Evolutionary conservation across 768 basidiomycete species (phyloP).

Genomic region (Psilocybe cyanescens): DNA sequence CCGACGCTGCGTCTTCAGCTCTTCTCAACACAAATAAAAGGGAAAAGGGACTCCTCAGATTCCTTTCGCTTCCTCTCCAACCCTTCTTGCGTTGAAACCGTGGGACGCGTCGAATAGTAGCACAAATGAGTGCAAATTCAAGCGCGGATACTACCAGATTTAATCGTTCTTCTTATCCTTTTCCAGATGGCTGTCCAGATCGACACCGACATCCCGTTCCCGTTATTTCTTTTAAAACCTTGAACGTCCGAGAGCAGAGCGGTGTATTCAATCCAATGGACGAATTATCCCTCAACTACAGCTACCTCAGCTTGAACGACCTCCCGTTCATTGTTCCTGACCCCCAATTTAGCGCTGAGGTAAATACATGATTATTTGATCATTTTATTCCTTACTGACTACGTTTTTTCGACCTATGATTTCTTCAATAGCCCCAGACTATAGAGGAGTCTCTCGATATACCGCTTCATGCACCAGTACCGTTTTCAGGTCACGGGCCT

Average conservation of each 20-base stretch:
- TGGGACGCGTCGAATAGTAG: conserved; percentile 25
- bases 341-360: background rate
- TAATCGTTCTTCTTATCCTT: conserved; percentile 21
- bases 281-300: conserved; percentile 2
- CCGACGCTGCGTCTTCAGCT: background rate
- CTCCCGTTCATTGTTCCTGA: background rate
- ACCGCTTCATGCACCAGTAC: conserved; percentile 20
- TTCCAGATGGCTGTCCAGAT: conserved; percentile 22
- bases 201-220: conserved; percentile 4
- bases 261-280: conserved; percentile 8
- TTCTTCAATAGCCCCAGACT: background rate
- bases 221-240: conserved; percentile 6
- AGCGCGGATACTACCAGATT: conserved; percentile 3
- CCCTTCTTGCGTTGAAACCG: conserved; percentile 38
- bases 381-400: no score
- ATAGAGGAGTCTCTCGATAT: background rate
- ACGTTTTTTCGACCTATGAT: no score
- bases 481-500: conserved; percentile 14
- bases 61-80: conserved; percentile 15
- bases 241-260: background rate
- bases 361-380: no score
- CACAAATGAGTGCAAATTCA: conserved; percentile 7
- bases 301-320: conserved; percentile 8
- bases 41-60: conserved; percentile 4
- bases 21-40: conserved; percentile 16